Base-by-base conservation (phyloP, 73 alveolate species). In the Paraurostyla sp. region DNA sequence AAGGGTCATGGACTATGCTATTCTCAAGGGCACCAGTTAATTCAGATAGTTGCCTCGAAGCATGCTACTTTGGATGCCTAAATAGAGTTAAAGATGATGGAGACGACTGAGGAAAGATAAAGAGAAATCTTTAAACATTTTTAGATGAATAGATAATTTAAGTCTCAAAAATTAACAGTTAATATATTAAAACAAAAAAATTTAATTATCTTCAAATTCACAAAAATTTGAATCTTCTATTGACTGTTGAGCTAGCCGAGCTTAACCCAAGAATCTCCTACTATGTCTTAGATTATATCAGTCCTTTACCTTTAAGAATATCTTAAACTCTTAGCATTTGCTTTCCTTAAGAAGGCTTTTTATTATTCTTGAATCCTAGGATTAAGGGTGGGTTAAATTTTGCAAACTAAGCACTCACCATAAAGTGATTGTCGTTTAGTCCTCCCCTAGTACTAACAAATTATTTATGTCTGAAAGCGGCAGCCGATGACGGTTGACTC, bases 21-120 rank as follows among this genome's bases (percentile, higher is more conserved):
- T 88, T 94, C 43, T 91, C 98, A 65, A 87, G 98, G 63, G 98
- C 98, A n/a, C 98, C 98, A 36, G 81, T 60, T 20, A 82, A 91
- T 48, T 60, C 96, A 22, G 93, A 81, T 38, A 85, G 78, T n/a
- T 94, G 98, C 71, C 22, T 94, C 23, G 91, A 57, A 16, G 98
- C 98, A 0, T 94, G 98, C 92, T 83, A 83, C 56, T 83, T 52
- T 54, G 97, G 97, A 22, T 92, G 97, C 87, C 0, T 71, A 20
- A n/a, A 92, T 36, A 89, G 92, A 73, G 94, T 40, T 9, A 69
- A 59, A 20, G 92, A 88, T 27, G 92, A 88, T 18, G 90, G 69
- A 23, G 92, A 89, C 40, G 80, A 68, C 27, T 35, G 32, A 36
- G 2, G 22, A 27, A 35, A n/a, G 11, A 36, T 18, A 35, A 33